phyloP scores from a whole-genome alignment of 2,329 filamentous ascomycete genomes.

The Akanthomyces muscarius region DNA sequence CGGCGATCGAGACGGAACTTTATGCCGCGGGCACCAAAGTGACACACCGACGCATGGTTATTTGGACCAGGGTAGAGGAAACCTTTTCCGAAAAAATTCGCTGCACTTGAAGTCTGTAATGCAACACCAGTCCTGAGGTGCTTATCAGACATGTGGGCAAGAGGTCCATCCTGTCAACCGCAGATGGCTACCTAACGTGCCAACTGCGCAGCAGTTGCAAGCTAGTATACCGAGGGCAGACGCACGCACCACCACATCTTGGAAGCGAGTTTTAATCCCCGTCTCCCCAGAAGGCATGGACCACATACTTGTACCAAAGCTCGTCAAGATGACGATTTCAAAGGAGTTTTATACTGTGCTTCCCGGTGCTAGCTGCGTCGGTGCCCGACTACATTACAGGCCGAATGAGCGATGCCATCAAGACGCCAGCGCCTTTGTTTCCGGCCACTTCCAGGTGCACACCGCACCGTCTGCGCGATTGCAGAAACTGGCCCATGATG shows the following conservation, averaged over 20 bases:
- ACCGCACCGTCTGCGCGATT: not conserved
- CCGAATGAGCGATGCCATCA: not conserved
- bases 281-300: not conserved
- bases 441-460: not conserved
- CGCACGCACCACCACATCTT: constrained; percentile 1
- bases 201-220: not conserved
- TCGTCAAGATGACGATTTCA: not conserved
- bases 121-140: not conserved
- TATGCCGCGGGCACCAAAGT: not conserved
- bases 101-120: not conserved
- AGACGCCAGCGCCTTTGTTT: not conserved
- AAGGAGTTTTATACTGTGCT: not conserved
- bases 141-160: not conserved
- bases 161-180: not conserved
- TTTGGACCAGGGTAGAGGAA: too few relatives aligned
- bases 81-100: too few relatives aligned
- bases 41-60: not conserved
- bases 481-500: not conserved
- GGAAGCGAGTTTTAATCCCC: not conserved
- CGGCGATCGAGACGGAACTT: not conserved
- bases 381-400: too few relatives aligned
- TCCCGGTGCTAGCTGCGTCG: not conserved
- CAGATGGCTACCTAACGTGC: not conserved
- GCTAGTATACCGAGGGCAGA: not conserved
- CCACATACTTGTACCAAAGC: not conserved